Base-by-base conservation (phyloP, 148 eudicot genomes). In the Amaranthus palmeri region DNA sequence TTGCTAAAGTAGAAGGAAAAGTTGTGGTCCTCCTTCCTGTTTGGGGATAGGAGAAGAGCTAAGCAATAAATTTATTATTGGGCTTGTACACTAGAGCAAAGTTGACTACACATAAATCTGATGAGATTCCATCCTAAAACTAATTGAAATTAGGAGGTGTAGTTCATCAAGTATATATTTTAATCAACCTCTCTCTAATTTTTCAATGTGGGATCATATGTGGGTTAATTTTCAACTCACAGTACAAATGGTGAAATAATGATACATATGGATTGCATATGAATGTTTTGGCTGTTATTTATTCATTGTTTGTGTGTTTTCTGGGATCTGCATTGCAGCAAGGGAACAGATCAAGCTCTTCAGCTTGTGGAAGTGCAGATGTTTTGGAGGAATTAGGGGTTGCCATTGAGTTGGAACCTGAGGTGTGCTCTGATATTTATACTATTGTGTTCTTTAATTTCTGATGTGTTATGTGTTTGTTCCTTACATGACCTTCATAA, bases 351-450 rank as follows among this genome's bases (percentile, higher is more conserved):
- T 96, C 99, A 48, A 95, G 99, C 81, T 95, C 99, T 59, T 95
- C 99, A 56, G 97, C 97, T 49, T 95, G 99, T 77, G 99, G 99
- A 68, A 96, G 99, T 83, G 99, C 99, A 0, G 97, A 96, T 79
- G 99, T 92, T 9, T 81, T 96, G 63, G 99, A 96, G 75, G 96
- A 85, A 72, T 76, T 96, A 74, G 97, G 99, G 44, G 83, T 96
- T 76, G 86, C 79, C 60, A 92, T 96, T 71, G 90, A 85, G 66
- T 85, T 96, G 75, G 90, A 83, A 40, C 93, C 99, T 11, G 95
- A 96, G 99, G 99, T 96, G 11, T 71, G 80, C 47, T 76, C 7
- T 62, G n/a, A 51, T 70, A 74, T 55, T 41, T 46, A 51, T 44
- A 61, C 3, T 43, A 44, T 41, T 41, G 3, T 51, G 36, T 72